phyloP scores from a whole-genome alignment of 345 rosid species.

The Crucihimalaya himalaica region DNA sequence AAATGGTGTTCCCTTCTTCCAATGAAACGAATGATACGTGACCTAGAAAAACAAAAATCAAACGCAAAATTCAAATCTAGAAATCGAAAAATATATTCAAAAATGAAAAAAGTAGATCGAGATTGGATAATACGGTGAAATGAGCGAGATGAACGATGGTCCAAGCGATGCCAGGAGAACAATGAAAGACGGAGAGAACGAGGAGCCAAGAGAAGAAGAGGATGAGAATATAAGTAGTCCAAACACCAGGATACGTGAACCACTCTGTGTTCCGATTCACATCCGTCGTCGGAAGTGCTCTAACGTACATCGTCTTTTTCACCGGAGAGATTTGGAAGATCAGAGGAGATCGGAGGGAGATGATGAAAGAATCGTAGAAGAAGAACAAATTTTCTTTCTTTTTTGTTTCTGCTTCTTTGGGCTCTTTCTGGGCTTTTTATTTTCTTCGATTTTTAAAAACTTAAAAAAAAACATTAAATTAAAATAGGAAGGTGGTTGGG shows the following conservation, averaged over 20 bases:
- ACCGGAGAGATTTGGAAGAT: constrained; percentile 5
- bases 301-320: constrained; percentile 53
- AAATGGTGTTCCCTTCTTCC: constrained; percentile 85
- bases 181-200: constrained; percentile 62
- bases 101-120: background rate
- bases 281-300: constrained; percentile 78
- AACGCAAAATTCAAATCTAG: background rate
- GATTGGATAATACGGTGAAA: constrained; percentile 44
- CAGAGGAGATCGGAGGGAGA: constrained; percentile 8
- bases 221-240: constrained; percentile 70
- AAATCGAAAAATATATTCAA: background rate
- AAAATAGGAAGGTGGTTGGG: constrained; percentile 11
- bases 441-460: background rate
- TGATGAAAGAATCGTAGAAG: background rate
- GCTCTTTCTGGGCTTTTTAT: constrained; percentile 10
- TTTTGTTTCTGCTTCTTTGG: background rate
- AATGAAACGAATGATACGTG: constrained; percentile 75
- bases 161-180: constrained; percentile 87
- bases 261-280: constrained; percentile 88
- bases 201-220: constrained; percentile 76
- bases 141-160: constrained; percentile 77
- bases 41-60: constrained; percentile 39
- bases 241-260: constrained; percentile 89
- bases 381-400: background rate
- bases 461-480: background rate